These are phyloP conservation scores for Xylariaceae sp. DNA, from an alignment of 2,329 filamentous ascomycete genomes.

Conservation along the genomic window DNA sequence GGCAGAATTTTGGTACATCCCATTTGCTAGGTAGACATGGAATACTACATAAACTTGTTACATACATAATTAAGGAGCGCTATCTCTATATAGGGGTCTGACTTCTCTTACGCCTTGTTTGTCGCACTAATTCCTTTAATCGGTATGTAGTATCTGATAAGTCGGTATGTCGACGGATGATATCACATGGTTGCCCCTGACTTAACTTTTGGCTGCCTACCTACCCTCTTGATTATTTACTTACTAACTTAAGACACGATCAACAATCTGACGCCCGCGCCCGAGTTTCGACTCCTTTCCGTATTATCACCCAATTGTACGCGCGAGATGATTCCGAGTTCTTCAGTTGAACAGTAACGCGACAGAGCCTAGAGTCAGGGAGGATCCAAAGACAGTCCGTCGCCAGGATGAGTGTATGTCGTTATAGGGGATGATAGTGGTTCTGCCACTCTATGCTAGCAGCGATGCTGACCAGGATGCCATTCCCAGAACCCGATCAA, in stretches of 20 bases:
- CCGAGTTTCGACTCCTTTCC: not conserved
- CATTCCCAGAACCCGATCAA: conserved; percentile 57
- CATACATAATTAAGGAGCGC: not conserved
- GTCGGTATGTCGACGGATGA: not conserved
- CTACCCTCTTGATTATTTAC: not conserved
- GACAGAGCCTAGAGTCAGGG: conserved; percentile 21
- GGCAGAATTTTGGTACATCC: not conserved
- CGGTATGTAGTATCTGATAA: not conserved
- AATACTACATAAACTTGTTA: not conserved
- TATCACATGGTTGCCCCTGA: not conserved
- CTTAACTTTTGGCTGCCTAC: not conserved
- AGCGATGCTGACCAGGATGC: conserved; percentile 13
- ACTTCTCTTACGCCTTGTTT: not conserved
- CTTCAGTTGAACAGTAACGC: conserved; percentile 20
- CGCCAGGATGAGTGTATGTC: conserved; percentile 31
- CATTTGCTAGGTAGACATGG: not conserved
- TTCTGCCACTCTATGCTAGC: not conserved
- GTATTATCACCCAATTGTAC: not conserved
- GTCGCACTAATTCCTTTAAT: not conserved
- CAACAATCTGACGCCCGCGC: not conserved
- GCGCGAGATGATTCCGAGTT: conserved; percentile 26
- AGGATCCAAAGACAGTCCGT: conserved; percentile 12
- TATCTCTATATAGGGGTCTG: not conserved
- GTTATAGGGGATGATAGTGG: conserved; percentile 3
- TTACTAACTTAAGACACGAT: not conserved